Percentiles rank a stretch among this genome's conserved stretches.
These are phyloP conservation scores for Holtermanniella nyarrowii DNA, from an alignment of 768 basidiomycete genomes.

Conservation along the genomic window DNA sequence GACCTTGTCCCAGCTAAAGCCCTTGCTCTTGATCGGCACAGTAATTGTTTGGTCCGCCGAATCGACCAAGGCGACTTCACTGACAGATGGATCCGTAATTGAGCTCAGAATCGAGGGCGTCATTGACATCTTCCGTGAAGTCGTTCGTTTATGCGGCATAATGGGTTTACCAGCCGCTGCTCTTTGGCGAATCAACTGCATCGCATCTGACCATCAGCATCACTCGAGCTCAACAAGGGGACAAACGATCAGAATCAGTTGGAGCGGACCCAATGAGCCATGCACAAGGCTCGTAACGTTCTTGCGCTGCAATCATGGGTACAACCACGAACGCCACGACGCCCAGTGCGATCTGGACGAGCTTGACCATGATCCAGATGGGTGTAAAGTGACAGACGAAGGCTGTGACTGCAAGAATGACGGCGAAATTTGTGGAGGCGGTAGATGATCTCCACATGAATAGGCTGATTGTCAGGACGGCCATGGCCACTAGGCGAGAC, in stretches of 20 bases:
- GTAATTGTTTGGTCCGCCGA: not conserved
- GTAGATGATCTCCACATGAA: slow-evolving; percentile 11
- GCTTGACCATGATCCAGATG: slow-evolving; percentile 8
- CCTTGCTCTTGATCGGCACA: not conserved
- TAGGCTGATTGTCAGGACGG: slow-evolving; percentile 2
- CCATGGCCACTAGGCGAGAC: not conserved
- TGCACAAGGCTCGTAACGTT: slow-evolving; percentile 14
- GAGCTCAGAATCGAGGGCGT: not conserved
- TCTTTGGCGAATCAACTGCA: slow-evolving; percentile 2
- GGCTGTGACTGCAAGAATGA: slow-evolving; percentile 2
- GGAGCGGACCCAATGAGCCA: slow-evolving; percentile 8
- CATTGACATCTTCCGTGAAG: not conserved
- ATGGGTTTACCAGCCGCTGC: slow-evolving; percentile 2
- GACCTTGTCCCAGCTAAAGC: not conserved
- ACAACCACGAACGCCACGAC: slow-evolving; percentile 13
- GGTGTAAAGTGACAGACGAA: slow-evolving; percentile 5
- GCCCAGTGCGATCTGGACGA: slow-evolving; percentile 11
- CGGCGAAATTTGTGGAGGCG: slow-evolving; percentile 6
- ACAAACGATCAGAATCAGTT: slow-evolving; percentile 8
- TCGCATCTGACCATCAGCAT: slow-evolving; percentile 4
- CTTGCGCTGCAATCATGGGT: slow-evolving; percentile 12
- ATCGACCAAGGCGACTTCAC: too few relatives aligned
- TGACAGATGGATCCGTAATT: not conserved
- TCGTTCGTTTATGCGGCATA: not conserved
- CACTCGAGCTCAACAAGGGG: not conserved